Percentiles rank a stretch among this genome's conserved stretches.
phyloP scores from a whole-genome alignment of 805 yeast genomes.

The Lipomyces orientalis region DNA sequence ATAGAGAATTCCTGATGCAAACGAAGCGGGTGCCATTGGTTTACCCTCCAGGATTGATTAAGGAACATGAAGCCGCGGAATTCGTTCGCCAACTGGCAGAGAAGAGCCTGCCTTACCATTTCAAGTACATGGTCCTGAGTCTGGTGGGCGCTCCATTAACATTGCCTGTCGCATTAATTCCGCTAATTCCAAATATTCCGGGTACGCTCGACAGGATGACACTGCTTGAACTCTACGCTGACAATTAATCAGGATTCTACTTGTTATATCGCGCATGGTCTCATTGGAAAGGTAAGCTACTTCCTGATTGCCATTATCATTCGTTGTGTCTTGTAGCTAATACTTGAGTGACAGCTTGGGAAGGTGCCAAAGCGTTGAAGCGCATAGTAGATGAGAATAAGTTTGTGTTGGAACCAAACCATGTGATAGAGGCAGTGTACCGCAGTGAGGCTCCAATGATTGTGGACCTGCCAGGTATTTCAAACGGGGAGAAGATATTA shows the following conservation, averaged over 20 bases:
- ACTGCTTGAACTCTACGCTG: slow-evolving; percentile 1
- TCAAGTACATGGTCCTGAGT: slow-evolving; percentile 59
- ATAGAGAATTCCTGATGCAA: slow-evolving; percentile 30
- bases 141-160: slow-evolving; percentile 74
- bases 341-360: slow-evolving; percentile 52
- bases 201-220: slow-evolving; percentile 50
- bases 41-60: slow-evolving; percentile 54
- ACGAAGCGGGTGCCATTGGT: slow-evolving; percentile 46
- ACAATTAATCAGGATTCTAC: slow-evolving; percentile 55
- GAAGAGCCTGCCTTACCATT: slow-evolving; percentile 58
- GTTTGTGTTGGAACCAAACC: slow-evolving; percentile 45
- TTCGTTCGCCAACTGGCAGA: slow-evolving; percentile 54
- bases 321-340: neutral
- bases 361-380: slow-evolving; percentile 73
- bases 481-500: slow-evolving; percentile 18
- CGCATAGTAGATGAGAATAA: slow-evolving; percentile 57
- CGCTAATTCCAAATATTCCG: slow-evolving; percentile 90
- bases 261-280: slow-evolving; percentile 81
- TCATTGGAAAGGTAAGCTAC: slow-evolving; percentile 58
- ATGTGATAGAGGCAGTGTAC: slow-evolving; percentile 20
- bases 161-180: slow-evolving; percentile 78
- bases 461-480: slow-evolving; percentile 4
- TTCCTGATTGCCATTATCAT: neutral
- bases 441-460: slow-evolving; percentile 2
- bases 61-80: slow-evolving; percentile 42